phyloP scores from a whole-genome alignment of 139 green algal genomes.

The Chlamydomonas urium region DNA sequence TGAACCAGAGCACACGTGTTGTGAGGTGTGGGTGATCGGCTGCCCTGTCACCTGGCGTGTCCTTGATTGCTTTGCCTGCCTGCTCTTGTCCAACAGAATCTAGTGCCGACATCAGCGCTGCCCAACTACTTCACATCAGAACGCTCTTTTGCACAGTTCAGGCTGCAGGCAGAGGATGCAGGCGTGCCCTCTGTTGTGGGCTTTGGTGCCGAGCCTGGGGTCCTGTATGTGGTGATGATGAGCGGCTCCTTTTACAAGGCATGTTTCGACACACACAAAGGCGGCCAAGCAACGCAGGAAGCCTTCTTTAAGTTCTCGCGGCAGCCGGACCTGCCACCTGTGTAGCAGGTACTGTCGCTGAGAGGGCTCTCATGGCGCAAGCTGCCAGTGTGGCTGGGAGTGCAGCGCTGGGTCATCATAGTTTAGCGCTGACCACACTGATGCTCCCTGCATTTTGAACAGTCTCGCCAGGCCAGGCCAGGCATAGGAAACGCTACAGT shows the following conservation, averaged over 20 bases:
- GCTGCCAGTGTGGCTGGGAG: no score
- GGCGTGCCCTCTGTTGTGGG: constrained; percentile 44
- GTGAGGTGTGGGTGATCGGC: no score
- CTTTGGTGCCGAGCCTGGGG: constrained; percentile 57
- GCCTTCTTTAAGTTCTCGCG: constrained; percentile 11
- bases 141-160: constrained; percentile 71
- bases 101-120: constrained; percentile 51
- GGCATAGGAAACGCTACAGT: no score
- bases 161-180: constrained; percentile 26
- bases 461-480: no score
- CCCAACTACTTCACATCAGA: constrained; percentile 85
- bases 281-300: constrained; percentile 37
- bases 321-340: constrained; percentile 1
- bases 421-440: no score
- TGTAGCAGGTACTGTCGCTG: no score
- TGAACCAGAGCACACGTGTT: no score
- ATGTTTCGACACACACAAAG: constrained; percentile 65
- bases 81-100: constrained; percentile 32
- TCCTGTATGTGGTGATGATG: constrained; percentile 59
- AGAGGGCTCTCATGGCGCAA: no score
- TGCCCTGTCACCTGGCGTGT: no score
- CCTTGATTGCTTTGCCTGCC: no score
- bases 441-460: no score
- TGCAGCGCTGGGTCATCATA: no score
- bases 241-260: constrained; percentile 54